Base-by-base conservation (phyloP, 208 protist genomes). In the Leishmania martiniquensis region DNA sequence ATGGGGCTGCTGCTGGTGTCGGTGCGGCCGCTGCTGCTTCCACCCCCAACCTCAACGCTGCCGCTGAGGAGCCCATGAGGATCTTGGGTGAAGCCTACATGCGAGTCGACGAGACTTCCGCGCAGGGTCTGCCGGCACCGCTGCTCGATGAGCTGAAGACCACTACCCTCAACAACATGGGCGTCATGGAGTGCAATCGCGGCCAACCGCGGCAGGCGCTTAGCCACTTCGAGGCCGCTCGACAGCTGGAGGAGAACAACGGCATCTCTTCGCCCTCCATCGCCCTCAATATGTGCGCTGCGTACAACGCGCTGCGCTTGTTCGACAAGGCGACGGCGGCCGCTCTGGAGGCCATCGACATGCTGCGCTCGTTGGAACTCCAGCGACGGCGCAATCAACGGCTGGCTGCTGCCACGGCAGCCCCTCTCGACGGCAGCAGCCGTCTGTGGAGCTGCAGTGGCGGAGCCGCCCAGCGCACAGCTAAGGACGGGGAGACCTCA, bases 101-200 rank as follows among this genome's bases (percentile, higher is more conserved):
- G 85, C 82, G 83, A 37, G 78, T 94, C 22, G 80, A 78, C 22
- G 57, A 62, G 57, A 66, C 69, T 49, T 72, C 55, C 22, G 74
- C 72, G n/a, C 72, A 87, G 60, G 76, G 78, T 32, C 49, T 83
- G 13, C 76, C 75, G 12, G 71, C 71, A 5, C 84, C 77, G 60
- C 68, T 93, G 39, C 77, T 93, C 17, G 90, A 95, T 83, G 81
- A 91, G 82, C 87, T 97, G 45, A 87, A 85, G 75, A 81, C 93
- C 37, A 97, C 87, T 2, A 97, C 93, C 39, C 82, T 97, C 59
- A 96, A 94, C 80, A 97, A 97, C 82, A 90, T 97, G 85, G 93
- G 93, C 15, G 89, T 97, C 5, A 85, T 91, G 45, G 93, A 95
- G 82, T 96, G 91, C 80, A 91, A 97, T 72, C 85, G 91, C n/a